phyloP scores from a whole-genome alignment of 192 early-diverging fungal species.

The Lobosporangium transversale region DNA sequence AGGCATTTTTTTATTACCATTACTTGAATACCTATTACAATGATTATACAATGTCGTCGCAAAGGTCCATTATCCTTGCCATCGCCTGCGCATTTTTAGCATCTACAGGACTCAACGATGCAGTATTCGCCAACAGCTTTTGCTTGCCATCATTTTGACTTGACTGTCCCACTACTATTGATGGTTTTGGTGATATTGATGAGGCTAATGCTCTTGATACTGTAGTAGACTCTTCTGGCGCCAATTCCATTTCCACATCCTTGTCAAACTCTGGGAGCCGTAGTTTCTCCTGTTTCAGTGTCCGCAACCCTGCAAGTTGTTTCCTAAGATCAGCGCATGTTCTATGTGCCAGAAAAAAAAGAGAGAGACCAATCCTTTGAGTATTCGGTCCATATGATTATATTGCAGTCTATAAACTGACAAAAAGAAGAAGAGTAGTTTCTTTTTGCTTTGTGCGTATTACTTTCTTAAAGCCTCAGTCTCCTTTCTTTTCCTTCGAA shows the following conservation, averaged over 20 bases:
- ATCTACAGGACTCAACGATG: background rate
- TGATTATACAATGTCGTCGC: conserved; percentile 30
- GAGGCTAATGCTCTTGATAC: background rate
- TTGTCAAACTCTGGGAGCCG: background rate
- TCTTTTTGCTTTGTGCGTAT: background rate
- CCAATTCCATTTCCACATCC: conserved; percentile 17
- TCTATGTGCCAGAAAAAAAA: background rate
- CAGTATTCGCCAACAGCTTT: background rate
- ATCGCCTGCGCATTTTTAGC: conserved; percentile 5
- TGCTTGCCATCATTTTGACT: conserved; percentile 2
- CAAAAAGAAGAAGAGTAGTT: background rate
- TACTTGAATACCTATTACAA: background rate
- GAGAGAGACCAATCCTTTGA: too few relatives aligned
- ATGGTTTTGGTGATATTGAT: background rate
- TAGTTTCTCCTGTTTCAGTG: conserved; percentile 22
- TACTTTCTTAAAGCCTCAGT: conserved; percentile 57
- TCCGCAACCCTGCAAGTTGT: conserved; percentile 17
- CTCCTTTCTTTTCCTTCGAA: conserved; percentile 59
- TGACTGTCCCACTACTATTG: background rate
- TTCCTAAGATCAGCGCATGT: conserved; percentile 32
- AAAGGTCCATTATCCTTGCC: conserved; percentile 32
- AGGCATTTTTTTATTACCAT: background rate
- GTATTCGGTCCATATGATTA: too few relatives aligned
- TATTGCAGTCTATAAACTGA: background rate
- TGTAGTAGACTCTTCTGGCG: background rate